Evolutionary conservation across 140 eudicot species (phyloP), one percentile per base, ranked within the genome.

Genomic region (Flaveria floridana): DNA sequence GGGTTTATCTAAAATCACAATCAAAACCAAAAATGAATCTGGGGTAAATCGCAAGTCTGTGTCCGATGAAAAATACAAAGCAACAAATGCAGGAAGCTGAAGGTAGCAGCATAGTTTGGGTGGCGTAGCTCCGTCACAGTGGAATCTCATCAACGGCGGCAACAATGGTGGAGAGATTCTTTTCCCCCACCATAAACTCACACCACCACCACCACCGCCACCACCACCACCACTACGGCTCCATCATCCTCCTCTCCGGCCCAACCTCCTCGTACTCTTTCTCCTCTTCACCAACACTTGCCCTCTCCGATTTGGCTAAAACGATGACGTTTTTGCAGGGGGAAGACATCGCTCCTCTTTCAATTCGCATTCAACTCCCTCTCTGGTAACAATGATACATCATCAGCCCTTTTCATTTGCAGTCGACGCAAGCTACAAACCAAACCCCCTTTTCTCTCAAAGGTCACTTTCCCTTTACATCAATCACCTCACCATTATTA

Each of bases 331-430:
- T 52, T n/a, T 72, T 78, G 77, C 95, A 92, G 98, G 5, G 97
- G 99, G 53, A 95, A 91, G 77, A 91, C 97, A 0, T 95, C 99
- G 26, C 70, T 95, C 62, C 82, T 89, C 0, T 91, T 95, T 79
- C 97, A 95, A 37, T 95, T 82, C 67, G 99, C 96, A 3, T 64
- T 85, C 47, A 94, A 94, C 70, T 70, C 82, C 14, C 82, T 86
- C 11, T 83, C 82, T 12, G 44, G 50, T 13, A 7, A 42, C 37
- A 28, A 6, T 5, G 23, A 46, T 39, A 6, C 10, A 11, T 37
- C 65, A 11, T 37, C 65, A 11, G 91, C 85, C 7, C 88, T 88
- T 6, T 84, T 90, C 84, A 76, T 90, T 67, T 90, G 91, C 83
- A 80, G 57, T 65, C 89, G 89, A 48, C 84, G 86, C 77, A 87